Evolutionary conservation across 1,284 basidiomycete species (phyloP), one percentile per base, ranked within the genome.

Genomic region (Pascua sp.): DNA sequence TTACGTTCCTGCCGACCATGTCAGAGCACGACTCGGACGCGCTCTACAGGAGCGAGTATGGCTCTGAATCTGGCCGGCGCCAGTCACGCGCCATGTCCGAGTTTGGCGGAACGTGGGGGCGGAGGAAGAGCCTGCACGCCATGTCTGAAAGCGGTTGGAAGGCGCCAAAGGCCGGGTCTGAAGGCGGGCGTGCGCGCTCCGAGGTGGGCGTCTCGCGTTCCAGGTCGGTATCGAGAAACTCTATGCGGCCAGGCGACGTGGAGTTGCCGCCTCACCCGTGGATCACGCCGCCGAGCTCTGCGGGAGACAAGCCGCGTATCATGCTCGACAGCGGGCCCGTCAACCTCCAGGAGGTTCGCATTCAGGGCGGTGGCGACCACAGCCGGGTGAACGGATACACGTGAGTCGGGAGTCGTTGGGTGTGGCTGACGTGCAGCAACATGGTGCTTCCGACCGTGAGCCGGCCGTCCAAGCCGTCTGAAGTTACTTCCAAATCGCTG

Each of bases 401-500:
- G 68, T 74, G 53, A 64, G 69, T 64, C 1, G 8, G 41, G 37
- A 46, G 49, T 13, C 49, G 50, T 50, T 51, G 32, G 38, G 17
- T 8, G 46, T 44, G 47, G 43, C 41, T 54, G 48, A 54, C 49
- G 15, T 32, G 8, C 36, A 38, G 24, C 0, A 83, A 83, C 36
- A 83, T 93, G 18, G 81, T 86, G 0, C 81, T 92, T 2, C 88
- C 90, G 4, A 83, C 83, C 67, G 76, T 32, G 24, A 32, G 24
- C 24, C 24, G 24, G 24, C 24, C 24, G 62, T 72, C 81, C 68
- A 72, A 70, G 32, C 79, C 79, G 8, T 71, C 38, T 17, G 49
- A 57, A n/a, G 77, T 64, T 24, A 68, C 55, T 5, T 80, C 57
- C 37, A 62, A 61, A n/a, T 32, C 24, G 4, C 24, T 32, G 24